Percentiles rank a stretch among this genome's conserved stretches.
These are phyloP conservation scores for Apiotrichum laibachii DNA, from an alignment of 1,284 basidiomycete species.

Conservation along the genomic window DNA sequence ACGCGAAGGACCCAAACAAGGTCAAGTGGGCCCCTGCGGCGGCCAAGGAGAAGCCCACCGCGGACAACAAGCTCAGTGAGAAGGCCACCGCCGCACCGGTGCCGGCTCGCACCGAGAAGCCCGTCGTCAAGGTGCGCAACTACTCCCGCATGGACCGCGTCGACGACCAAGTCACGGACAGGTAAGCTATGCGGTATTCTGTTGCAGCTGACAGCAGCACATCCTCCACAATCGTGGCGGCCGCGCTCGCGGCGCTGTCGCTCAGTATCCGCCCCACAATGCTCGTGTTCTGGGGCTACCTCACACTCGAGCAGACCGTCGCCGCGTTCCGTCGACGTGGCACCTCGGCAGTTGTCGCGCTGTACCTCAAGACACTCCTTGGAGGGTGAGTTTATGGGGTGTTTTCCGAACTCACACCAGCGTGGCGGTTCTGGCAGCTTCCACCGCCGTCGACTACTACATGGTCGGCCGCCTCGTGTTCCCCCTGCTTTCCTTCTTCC, in stretches of 20 bases:
- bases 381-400: conserved; percentile 13
- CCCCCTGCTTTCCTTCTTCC: conserved; percentile 63
- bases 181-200: background rate
- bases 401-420: conserved; percentile 18
- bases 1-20: background rate
- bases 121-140: background rate
- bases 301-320: conserved; percentile 52
- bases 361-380: conserved; percentile 10
- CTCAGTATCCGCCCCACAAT: conserved; percentile 84
- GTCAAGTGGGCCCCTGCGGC: too few species aligned
- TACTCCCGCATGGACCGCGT: conserved; percentile 5
- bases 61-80: too few species aligned
- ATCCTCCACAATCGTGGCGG: conserved; percentile 48
- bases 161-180: background rate
- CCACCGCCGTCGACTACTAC: conserved; percentile 41
- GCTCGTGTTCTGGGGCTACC: conserved; percentile 75
- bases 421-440: conserved; percentile 26
- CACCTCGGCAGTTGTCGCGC: background rate
- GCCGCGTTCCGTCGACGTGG: background rate
- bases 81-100: too few species aligned
- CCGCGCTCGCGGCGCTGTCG: conserved; percentile 66
- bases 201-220: background rate
- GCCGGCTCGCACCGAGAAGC: background rate
- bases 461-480: conserved; percentile 43
- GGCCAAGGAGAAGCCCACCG: background rate